phyloP scores from a whole-genome alignment of 495 filamentous ascomycete genomes.

The Barbatosphaeria neglecta region DNA sequence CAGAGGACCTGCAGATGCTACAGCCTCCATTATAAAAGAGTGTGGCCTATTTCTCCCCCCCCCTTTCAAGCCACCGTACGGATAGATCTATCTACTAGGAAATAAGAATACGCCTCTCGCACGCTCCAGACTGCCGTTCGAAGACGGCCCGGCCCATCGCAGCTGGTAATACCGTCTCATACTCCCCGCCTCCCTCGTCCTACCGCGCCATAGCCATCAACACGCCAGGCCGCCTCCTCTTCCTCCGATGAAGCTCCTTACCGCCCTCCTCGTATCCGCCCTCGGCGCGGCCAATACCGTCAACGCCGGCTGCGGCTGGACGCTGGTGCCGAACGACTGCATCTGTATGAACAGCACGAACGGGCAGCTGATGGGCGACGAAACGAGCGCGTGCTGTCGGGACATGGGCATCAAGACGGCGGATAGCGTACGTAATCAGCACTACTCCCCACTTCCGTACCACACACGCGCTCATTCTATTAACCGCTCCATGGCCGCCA shows the following conservation, averaged over 20 bases:
- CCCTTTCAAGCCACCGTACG: too few relatives aligned
- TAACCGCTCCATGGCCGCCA: too few relatives aligned
- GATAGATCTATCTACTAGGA: too few relatives aligned
- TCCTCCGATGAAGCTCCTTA: background rate
- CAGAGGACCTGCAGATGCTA: too few relatives aligned
- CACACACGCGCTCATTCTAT: too few relatives aligned
- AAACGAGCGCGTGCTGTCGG: background rate
- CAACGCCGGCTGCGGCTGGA: constrained; percentile 11
- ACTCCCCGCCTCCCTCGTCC: background rate
- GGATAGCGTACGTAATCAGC: background rate
- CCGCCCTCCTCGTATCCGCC: background rate
- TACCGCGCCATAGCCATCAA: background rate
- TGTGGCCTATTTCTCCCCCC: too few relatives aligned
- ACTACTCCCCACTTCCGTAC: too few relatives aligned
- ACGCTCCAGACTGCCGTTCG: too few relatives aligned
- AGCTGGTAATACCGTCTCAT: too few relatives aligned
- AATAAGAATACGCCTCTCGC: too few relatives aligned
- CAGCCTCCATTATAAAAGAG: too few relatives aligned
- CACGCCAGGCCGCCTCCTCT: background rate
- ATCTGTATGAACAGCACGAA: constrained; percentile 16
- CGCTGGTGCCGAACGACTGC: constrained; percentile 18
- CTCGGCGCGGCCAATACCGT: background rate
- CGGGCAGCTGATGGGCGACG: background rate
- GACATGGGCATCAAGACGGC: background rate
- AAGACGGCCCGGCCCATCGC: too few relatives aligned